Evolutionary conservation across 2,329 filamentous ascomycete genomes (phyloP).

Genomic region (Epichloe gansuensis): DNA sequence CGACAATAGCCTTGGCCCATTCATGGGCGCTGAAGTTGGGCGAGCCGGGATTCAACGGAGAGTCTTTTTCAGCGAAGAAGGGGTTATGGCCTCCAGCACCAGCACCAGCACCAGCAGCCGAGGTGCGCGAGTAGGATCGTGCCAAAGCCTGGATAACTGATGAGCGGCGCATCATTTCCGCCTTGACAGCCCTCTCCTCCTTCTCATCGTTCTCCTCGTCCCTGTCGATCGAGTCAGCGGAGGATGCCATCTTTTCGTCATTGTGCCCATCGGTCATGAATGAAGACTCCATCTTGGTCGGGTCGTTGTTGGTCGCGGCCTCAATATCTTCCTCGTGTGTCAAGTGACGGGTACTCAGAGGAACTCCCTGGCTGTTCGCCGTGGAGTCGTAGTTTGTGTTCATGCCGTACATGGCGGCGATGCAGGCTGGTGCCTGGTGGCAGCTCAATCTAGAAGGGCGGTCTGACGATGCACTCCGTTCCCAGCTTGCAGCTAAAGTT

Average conservation of each 20-base stretch:
- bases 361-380: constrained; percentile 28
- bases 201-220: constrained; percentile 15
- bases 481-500: background rate
- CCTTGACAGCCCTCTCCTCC: constrained; percentile 10
- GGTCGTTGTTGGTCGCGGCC: constrained; percentile 13
- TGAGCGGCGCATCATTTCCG: constrained; percentile 36
- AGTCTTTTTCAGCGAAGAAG: constrained; percentile 35
- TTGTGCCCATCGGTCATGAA: constrained; percentile 25
- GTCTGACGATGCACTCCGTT: background rate
- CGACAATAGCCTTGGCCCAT: constrained; percentile 49
- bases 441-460: background rate
- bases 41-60: constrained; percentile 40
- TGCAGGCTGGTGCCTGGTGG: background rate
- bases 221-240: constrained; percentile 18
- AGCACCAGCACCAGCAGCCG: constrained; percentile 15
- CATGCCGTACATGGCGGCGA: constrained; percentile 11
- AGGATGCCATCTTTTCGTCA: constrained; percentile 17
- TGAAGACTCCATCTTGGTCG: constrained; percentile 21
- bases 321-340: constrained; percentile 15
- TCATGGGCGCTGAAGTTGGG: constrained; percentile 39
- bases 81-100: constrained; percentile 27
- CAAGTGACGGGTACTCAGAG: constrained; percentile 16
- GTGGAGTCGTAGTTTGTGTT: constrained; percentile 36
- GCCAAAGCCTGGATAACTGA: constrained; percentile 44
- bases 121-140: constrained; percentile 39